These are phyloP conservation scores for Persicaria maculosa DNA, from an alignment of 148 eudicot genomes.

Conservation along the genomic window DNA sequence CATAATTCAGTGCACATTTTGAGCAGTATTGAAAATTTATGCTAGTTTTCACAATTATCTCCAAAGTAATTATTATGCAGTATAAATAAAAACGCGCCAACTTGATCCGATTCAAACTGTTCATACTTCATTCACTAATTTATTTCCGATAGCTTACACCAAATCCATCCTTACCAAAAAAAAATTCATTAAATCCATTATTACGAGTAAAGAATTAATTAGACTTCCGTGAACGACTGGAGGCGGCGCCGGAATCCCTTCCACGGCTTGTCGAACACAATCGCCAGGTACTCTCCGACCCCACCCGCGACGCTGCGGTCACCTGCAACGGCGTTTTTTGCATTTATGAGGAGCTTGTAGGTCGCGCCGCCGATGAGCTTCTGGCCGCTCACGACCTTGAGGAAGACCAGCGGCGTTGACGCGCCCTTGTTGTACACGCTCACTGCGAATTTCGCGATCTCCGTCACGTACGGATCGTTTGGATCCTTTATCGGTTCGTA, in stretches of 20 bases:
- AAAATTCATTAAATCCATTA: no score
- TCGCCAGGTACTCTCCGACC: slow-evolving; percentile 17
- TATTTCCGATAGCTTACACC: no score
- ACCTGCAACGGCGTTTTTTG: slow-evolving; percentile 16
- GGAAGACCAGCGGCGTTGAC: not conserved
- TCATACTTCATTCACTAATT: no score
- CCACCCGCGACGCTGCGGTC: not conserved
- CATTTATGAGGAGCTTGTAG: slow-evolving; percentile 28
- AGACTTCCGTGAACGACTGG: no score
- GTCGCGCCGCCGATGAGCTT: slow-evolving; percentile 34
- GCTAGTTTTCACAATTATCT: no score
- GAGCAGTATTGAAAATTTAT: no score
- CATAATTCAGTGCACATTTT: no score
- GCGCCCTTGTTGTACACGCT: slow-evolving; percentile 24
- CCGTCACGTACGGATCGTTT: slow-evolving; percentile 21
- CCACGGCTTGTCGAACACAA: slow-evolving; percentile 28
- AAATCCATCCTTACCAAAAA: no score
- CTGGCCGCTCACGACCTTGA: slow-evolving; percentile 21
- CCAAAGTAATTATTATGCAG: no score
- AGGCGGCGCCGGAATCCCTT: not conserved
- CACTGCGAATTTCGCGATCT: slow-evolving; percentile 10
- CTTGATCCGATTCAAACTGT: no score
- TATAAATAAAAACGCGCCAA: no score
- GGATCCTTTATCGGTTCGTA: slow-evolving; percentile 22
- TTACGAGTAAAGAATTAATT: no score